These are phyloP conservation scores for Solanum rostratum DNA, from an alignment of 257 asterid species.

Conservation along the genomic window DNA sequence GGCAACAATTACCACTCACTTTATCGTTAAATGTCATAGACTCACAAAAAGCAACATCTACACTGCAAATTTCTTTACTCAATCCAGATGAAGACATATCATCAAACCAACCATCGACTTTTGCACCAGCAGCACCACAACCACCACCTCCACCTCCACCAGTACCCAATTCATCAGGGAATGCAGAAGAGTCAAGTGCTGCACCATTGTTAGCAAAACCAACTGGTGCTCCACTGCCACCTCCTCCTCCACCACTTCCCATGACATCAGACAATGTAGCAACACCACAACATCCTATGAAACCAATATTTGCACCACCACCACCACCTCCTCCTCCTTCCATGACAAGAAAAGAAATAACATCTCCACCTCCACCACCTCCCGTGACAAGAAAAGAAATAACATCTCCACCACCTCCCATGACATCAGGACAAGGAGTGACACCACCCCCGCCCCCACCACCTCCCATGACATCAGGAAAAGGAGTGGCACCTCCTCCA, in stretches of 20 bases:
- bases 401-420: constrained; percentile 6
- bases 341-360: background rate
- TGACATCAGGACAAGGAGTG: background rate
- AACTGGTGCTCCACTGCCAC: constrained; percentile 12
- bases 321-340: constrained; percentile 8
- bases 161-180: background rate
- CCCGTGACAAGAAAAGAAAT: background rate
- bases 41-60: constrained; percentile 1
- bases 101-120: background rate
- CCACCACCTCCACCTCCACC: constrained; percentile 15
- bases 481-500: constrained; percentile 1
- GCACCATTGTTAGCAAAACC: background rate
- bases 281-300: background rate
- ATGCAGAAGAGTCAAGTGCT: background rate
- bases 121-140: constrained; percentile 3
- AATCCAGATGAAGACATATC: background rate
- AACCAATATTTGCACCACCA: constrained; percentile 15
- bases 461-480: background rate
- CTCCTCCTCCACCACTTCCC: constrained; percentile 20
- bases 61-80: background rate
- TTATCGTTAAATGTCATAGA: background rate
- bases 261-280: background rate
- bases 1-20: background rate
- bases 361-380: constrained; percentile 11
- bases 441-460: constrained; percentile 17